Evolutionary conservation across 352 stramenopile species (phyloP).

Genomic region (Phytopythium mirpurense): DNA sequence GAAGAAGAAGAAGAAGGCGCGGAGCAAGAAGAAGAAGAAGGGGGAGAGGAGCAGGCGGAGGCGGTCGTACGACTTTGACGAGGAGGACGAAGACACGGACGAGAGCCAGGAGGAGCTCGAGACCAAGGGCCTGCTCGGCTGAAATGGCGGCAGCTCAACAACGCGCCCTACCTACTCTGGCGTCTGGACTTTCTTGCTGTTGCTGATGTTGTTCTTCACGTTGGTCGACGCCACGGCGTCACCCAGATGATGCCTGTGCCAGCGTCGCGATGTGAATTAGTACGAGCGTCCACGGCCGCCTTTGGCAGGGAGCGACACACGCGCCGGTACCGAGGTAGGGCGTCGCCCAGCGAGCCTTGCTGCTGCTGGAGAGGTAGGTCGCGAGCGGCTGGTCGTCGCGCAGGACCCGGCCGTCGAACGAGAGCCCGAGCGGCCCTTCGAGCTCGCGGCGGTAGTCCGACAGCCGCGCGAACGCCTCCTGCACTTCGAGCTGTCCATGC

Average conservation of each 20-base stretch:
- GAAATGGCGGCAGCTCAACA: too few species aligned
- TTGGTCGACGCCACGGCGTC: conserved; percentile 33
- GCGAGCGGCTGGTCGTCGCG: conserved; percentile 33
- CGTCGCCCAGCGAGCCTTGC: conserved; percentile 22
- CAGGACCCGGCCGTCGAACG: conserved; percentile 34
- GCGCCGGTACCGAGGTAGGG: conserved; percentile 33
- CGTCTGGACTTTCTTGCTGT: too few species aligned
- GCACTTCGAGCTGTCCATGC: conserved; percentile 27
- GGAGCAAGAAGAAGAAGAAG: conserved; percentile 32
- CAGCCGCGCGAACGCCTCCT: conserved; percentile 33
- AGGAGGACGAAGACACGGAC: conserved; percentile 16
- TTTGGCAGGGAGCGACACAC: not conserved
- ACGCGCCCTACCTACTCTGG: too few species aligned
- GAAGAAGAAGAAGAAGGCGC: conserved; percentile 29
- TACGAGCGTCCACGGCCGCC: too few species aligned
- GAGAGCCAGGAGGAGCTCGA: conserved; percentile 26
- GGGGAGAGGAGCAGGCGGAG: conserved; percentile 16
- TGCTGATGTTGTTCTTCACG: too few species aligned
- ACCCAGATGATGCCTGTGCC: conserved; percentile 58
- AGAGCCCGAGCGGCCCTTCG: conserved; percentile 39
- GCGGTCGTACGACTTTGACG: conserved; percentile 32
- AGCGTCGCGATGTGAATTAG: not conserved
- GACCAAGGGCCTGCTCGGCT: conserved; percentile 49
- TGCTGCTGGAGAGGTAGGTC: conserved; percentile 23
- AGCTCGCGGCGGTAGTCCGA: conserved; percentile 30